These are phyloP conservation scores for Firmiana major DNA, from an alignment of 345 rosid species.

Conservation along the genomic window DNA sequence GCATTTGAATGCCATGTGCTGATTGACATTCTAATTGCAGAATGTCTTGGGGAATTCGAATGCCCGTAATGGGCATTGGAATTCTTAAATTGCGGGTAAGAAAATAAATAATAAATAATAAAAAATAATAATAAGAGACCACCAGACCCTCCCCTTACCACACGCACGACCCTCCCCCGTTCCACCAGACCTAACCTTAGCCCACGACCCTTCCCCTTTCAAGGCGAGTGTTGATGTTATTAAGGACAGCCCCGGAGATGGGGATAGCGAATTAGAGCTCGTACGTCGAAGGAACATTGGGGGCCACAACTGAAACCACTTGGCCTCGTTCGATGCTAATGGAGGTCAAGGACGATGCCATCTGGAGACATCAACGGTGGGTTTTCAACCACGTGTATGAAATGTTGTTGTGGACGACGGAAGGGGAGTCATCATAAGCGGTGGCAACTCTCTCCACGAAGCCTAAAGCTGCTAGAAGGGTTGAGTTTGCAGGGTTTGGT, in stretches of 20 bases:
- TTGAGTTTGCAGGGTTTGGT: slow-evolving; percentile 42
- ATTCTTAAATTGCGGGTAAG: no score
- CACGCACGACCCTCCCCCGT: no score
- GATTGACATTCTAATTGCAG: no score
- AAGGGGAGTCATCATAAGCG: slow-evolving; percentile 46
- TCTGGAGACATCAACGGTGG: slow-evolving; percentile 50
- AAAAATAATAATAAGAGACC: no score
- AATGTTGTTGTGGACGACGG: slow-evolving; percentile 39
- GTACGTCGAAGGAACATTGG: not conserved
- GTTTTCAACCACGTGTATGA: slow-evolving; percentile 58
- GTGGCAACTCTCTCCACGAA: slow-evolving; percentile 54
- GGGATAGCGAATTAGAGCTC: not conserved
- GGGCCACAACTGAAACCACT: not conserved
- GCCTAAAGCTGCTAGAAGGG: slow-evolving; percentile 48
- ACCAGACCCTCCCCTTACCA: no score
- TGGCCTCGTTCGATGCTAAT: slow-evolving; percentile 25
- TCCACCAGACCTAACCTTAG: no score
- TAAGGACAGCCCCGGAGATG: not conserved
- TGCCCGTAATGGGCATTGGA: no score
- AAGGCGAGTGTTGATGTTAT: slow-evolving; percentile 1
- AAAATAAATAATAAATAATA: no score
- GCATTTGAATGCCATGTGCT: no score
- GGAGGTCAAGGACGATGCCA: slow-evolving; percentile 65
- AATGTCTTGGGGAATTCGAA: no score
- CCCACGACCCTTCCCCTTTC: no score